Evolutionary conservation across 2,329 filamentous ascomycete species (phyloP).

Genomic region (Trichoderma guizhouense): DNA sequence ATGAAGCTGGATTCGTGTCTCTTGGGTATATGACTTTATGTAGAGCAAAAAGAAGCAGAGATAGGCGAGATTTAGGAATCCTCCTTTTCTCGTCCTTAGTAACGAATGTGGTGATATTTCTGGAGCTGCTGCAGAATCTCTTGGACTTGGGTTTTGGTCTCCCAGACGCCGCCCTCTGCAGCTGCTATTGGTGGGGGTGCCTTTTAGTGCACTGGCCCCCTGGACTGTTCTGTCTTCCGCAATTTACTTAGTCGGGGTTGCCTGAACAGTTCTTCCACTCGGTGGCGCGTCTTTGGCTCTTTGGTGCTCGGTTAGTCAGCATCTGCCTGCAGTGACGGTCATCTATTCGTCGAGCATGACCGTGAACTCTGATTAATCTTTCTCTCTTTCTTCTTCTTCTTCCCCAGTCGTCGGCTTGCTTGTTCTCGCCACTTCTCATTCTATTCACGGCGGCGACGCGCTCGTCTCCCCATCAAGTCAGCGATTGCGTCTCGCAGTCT

Average conservation of each 20-base stretch:
- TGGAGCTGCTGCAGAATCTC: not conserved
- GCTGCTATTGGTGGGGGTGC: not conserved
- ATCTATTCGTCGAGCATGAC: not conserved
- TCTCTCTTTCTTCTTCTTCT: not conserved
- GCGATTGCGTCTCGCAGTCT: conserved; percentile 22
- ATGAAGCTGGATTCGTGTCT: not conserved
- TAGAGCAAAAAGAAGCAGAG: not conserved
- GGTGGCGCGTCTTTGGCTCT: not conserved
- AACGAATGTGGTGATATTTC: not conserved
- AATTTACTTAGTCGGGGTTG: not conserved
- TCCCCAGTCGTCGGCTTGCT: conserved; percentile 5
- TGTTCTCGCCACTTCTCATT: not conserved
- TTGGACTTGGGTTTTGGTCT: conserved; percentile 1
- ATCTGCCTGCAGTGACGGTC: not conserved
- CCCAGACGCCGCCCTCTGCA: not conserved
- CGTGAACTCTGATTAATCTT: not conserved
- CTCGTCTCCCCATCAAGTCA: not conserved
- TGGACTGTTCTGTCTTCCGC: not conserved
- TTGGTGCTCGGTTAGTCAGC: not conserved
- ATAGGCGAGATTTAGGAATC: not conserved
- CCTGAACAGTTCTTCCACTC: not conserved
- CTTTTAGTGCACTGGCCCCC: not conserved
- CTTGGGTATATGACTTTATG: not conserved
- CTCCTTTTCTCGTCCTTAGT: not conserved
- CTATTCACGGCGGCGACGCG: not conserved